Conservation (phyloP, 2,329 filamentous ascomycete genomes). For the Shiraia bambusicola region DNA sequence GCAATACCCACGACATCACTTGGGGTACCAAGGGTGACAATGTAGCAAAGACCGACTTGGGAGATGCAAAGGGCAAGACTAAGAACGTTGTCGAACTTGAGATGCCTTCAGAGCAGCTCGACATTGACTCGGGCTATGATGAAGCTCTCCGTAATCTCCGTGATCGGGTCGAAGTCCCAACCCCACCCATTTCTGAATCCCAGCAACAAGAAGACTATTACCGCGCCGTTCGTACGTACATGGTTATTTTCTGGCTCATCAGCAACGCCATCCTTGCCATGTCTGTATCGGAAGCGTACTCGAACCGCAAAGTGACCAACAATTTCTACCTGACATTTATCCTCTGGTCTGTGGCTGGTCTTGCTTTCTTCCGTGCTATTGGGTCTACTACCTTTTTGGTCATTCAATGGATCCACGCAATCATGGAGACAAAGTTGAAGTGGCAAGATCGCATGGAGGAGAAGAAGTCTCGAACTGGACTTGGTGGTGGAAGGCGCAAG, state of each 20-base stretch:
- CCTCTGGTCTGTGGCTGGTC: constrained; percentile 82
- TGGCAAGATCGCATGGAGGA: constrained; percentile 43
- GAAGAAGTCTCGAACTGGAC: constrained; percentile 30
- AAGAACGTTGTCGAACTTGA: constrained; percentile 84
- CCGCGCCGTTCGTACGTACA: constrained; percentile 93
- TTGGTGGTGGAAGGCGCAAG: constrained; percentile 31
- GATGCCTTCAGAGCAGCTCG: constrained; percentile 96
- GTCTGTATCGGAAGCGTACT: constrained; percentile 86
- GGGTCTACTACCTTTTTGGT: constrained; percentile 80
- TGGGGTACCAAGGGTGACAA: constrained; percentile 99
- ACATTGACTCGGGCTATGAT: constrained; percentile 97
- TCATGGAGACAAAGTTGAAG: constrained; percentile 83
- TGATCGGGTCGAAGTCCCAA: constrained; percentile 81
- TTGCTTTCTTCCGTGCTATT: constrained; percentile 85
- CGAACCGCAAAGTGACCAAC: constrained; percentile 66
- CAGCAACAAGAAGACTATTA: constrained; percentile 99
- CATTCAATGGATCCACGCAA: constrained; percentile 78
- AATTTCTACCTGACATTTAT: constrained; percentile 94
- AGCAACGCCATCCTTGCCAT: constrained; percentile 91
- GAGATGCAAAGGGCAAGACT: constrained; percentile 75
- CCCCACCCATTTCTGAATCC: constrained; percentile 62
- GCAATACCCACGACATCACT: constrained; percentile 97
- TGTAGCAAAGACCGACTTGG: constrained; percentile 87
- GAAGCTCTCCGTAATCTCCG: constrained; percentile 94
- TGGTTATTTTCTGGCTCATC: constrained; percentile 94